A percentile compares a stretch with the other conserved stretches of the same genome.
Conservation (phyloP, 768 basidiomycete genomes). For the Lactarius sp. region DNA sequence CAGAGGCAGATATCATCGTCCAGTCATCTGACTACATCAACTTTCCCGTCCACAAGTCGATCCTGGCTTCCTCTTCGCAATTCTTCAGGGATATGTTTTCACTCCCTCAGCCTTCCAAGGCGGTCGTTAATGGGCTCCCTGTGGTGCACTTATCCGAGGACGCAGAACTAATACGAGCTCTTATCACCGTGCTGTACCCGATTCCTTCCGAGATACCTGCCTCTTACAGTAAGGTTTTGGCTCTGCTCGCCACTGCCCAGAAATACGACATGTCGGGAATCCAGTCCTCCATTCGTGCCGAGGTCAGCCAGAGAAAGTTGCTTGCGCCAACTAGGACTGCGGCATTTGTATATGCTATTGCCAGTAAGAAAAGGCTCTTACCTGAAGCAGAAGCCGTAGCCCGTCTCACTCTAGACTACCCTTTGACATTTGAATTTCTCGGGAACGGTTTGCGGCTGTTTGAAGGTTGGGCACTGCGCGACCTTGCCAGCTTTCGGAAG, state of each 20-base stretch:
- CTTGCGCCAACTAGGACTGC: background rate
- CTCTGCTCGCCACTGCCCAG: background rate
- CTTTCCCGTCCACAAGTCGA: slow-evolving; percentile 43
- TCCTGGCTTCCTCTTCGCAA: slow-evolving; percentile 40
- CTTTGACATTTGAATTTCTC: background rate
- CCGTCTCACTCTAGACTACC: background rate
- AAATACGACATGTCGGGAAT: background rate
- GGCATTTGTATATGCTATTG: background rate
- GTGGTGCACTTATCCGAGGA: background rate
- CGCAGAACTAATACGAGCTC: background rate
- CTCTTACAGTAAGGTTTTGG: background rate
- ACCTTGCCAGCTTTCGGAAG: background rate
- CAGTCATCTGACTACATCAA: slow-evolving; percentile 39
- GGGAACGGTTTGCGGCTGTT: background rate
- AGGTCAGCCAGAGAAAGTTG: background rate
- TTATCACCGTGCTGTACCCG: background rate
- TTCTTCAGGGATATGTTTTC: slow-evolving; percentile 32
- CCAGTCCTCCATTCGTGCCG: slow-evolving; percentile 1
- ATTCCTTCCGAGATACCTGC: background rate
- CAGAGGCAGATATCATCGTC: slow-evolving; percentile 38
- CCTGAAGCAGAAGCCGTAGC: background rate
- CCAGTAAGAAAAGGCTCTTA: background rate
- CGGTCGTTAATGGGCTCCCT: background rate
- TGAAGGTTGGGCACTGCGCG: background rate
- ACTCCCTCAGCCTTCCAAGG: background rate